Percentiles rank a stretch among this genome's conserved stretches.
phyloP scores from a whole-genome alignment of 2,329 filamentous ascomycete genomes.

The Pseudomassariella vexata region DNA sequence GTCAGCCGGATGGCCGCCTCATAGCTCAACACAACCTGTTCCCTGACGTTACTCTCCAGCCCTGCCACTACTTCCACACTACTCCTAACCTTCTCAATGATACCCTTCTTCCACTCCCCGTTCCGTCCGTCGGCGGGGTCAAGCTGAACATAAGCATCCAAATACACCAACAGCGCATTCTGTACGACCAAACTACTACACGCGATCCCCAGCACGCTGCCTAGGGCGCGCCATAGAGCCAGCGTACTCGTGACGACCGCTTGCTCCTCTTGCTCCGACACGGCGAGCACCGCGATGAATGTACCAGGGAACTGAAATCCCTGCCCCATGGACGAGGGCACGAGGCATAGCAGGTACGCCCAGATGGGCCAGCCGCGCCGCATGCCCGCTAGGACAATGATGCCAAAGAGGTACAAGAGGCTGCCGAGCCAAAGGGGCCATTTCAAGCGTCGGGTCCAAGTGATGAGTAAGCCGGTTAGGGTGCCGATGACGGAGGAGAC shows the following conservation, averaged over 20 bases:
- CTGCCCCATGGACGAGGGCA: slow-evolving; percentile 51
- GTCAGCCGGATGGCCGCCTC: slow-evolving; percentile 42
- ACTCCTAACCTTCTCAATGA: slow-evolving; percentile 45
- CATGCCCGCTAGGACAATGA: slow-evolving; percentile 42
- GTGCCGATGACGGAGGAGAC: slow-evolving; percentile 50
- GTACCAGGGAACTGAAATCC: slow-evolving; percentile 61
- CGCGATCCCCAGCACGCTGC: slow-evolving; percentile 68
- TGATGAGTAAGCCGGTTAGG: slow-evolving; percentile 56
- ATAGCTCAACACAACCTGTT: slow-evolving; percentile 52
- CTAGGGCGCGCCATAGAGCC: slow-evolving; percentile 65
- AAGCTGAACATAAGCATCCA: slow-evolving; percentile 49
- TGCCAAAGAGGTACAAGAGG: slow-evolving; percentile 42
- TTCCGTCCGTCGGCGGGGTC: slow-evolving; percentile 10
- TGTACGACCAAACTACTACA: slow-evolving; percentile 67
- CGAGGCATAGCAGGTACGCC: slow-evolving; percentile 50
- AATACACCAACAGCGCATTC: slow-evolving; percentile 58
- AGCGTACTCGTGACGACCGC: slow-evolving; percentile 66
- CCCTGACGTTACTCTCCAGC: slow-evolving; percentile 30
- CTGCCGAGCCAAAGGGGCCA: slow-evolving; percentile 51
- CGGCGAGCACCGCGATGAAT: slow-evolving; percentile 58
- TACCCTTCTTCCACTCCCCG: slow-evolving; percentile 49
- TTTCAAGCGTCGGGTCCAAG: slow-evolving; percentile 52
- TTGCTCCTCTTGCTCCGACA: slow-evolving; percentile 54
- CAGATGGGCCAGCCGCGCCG: slow-evolving; percentile 42
- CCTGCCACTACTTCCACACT: slow-evolving; percentile 48